These are phyloP conservation scores for Hyphopichia wangnamkhiaoensis DNA, from an alignment of 1,139 yeast genomes.

Conservation along the genomic window DNA sequence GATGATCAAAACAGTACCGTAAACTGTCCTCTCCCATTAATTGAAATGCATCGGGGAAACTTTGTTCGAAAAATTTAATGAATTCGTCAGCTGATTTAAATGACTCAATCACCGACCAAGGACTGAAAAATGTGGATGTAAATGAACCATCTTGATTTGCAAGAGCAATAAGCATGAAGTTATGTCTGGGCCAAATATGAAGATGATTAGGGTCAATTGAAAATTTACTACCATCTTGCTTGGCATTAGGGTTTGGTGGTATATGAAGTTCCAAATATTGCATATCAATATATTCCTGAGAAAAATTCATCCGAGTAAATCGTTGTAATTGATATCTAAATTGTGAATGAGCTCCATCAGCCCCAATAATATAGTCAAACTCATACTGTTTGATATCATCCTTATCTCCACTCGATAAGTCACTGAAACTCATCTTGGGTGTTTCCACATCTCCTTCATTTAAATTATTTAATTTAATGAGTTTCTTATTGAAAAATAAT, in stretches of 20 bases:
- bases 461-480: slow-evolving; percentile 38
- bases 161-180: slow-evolving; percentile 86
- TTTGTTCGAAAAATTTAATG: slow-evolving; percentile 51
- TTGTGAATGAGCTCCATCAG: slow-evolving; percentile 85
- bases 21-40: slow-evolving; percentile 65
- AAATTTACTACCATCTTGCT: slow-evolving; percentile 28
- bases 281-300: slow-evolving; percentile 81
- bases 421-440: slow-evolving; percentile 29
- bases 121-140: slow-evolving; percentile 87
- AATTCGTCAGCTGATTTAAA: slow-evolving; percentile 42
- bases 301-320: slow-evolving; percentile 64
- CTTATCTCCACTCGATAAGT: slow-evolving; percentile 8
- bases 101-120: slow-evolving; percentile 65
- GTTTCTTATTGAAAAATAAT: slow-evolving; percentile 59
- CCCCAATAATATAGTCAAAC: slow-evolving; percentile 70
- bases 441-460: slow-evolving; percentile 14
- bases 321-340: slow-evolving; percentile 72
- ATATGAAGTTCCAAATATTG: slow-evolving; percentile 80
- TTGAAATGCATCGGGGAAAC: slow-evolving; percentile 75
- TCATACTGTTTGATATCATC: slow-evolving; percentile 20
- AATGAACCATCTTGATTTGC: slow-evolving; percentile 86
- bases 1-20: slow-evolving; percentile 49
- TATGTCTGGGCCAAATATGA: slow-evolving; percentile 91
- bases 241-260: slow-evolving; percentile 47
- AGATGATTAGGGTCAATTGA: slow-evolving; percentile 71